Evolutionary conservation across 345 rosid genomes (phyloP).

Genomic region (Acer campestre): DNA sequence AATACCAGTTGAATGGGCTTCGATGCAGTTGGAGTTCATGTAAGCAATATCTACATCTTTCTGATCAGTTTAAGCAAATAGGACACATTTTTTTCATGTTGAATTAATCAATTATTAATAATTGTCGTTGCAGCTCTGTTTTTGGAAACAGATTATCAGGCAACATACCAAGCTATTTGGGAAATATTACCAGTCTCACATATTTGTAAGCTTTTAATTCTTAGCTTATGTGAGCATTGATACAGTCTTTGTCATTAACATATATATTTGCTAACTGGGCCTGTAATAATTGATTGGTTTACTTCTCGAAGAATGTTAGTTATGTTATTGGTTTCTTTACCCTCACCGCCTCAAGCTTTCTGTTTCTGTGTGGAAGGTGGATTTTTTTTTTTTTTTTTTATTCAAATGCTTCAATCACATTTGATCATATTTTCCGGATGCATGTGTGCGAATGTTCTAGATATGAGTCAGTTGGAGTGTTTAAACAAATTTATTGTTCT

Average conservation of each 20-base stretch:
- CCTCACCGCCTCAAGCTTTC: background rate
- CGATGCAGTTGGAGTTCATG: conserved; percentile 47
- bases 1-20: conserved; percentile 62
- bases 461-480: background rate
- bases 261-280: background rate
- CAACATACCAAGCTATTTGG: conserved; percentile 40
- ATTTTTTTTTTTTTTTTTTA: too few species aligned
- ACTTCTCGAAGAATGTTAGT: too few species aligned
- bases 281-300: background rate
- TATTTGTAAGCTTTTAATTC: conserved; percentile 34
- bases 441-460: too few species aligned
- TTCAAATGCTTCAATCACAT: background rate
- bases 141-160: conserved; percentile 48
- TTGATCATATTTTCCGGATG: background rate
- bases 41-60: conserved; percentile 26
- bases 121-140: conserved; percentile 34
- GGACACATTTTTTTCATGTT: background rate
- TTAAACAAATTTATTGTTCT: background rate
- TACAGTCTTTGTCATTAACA: background rate
- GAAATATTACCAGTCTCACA: conserved; percentile 42
- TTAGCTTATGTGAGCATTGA: too few species aligned
- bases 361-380: background rate
- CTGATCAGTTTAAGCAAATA: background rate
- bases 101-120: background rate
- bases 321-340: background rate